Base-by-base conservation (phyloP, 768 basidiomycete genomes). In the Sporobolomyces roseus region DNA sequence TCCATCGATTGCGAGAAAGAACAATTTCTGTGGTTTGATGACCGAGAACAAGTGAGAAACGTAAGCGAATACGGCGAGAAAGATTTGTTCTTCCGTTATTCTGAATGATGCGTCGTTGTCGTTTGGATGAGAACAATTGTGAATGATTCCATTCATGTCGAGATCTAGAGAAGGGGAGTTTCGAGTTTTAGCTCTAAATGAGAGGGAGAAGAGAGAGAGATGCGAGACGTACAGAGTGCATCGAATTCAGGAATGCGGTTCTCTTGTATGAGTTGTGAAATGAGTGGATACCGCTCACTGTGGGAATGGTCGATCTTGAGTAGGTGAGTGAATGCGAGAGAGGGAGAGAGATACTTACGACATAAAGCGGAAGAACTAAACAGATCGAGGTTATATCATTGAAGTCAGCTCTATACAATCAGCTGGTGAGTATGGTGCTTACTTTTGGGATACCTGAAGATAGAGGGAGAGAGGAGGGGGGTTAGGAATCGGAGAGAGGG, bases 191-290 rank as follows among this genome's bases (percentile, higher is more conserved):
- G 63, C 53, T 70, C 60, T 65, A 50, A 58, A 71, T 66, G 27
- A 25, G 41, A 52, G 14, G 29, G 6, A 46, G n/a, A 5, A 19
- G 13, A 13, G 45, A 32, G 35, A 41, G 17, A 46, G 27, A 58
- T n/a, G 30, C n/a, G 23, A 56, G 61, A 46, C 66, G 69, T 16
- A 78, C 84, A 73, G 53, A 73, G 63, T 10, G 68, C 70, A 89
- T 91, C 94, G 77, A 99, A 99, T 80, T 97, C 96, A 21, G 93
- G 94, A 69, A 99, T 98, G 83, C 93, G 92, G 81, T 97, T 96
- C 82, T 96, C 93, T 79, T 94, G 87, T 71, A 98, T 96, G 65
- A 98, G 83, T 79, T 98, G 96, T 23, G 94, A 98, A 21, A 93
- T 99, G 74, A 99, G 84, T 58, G 96, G 94, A 79, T 99, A 99